Evolutionary conservation across 2,329 filamentous ascomycete genomes (phyloP).

Genomic region (Xylaria sp.): DNA sequence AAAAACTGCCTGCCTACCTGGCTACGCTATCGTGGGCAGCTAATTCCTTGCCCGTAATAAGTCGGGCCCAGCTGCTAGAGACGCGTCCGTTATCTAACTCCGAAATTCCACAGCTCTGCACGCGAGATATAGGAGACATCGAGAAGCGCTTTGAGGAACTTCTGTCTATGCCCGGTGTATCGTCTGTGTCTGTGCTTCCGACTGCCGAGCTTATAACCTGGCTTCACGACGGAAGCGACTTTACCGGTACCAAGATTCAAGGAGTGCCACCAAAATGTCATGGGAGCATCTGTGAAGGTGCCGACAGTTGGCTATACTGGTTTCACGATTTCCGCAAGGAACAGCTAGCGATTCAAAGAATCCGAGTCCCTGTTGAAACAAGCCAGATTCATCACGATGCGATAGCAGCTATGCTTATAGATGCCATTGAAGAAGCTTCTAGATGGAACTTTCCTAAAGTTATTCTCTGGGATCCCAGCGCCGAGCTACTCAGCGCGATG

Average conservation of each 20-base stretch:
- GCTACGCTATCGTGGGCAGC: neutral
- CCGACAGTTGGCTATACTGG: slow-evolving; percentile 41
- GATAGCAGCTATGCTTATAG: slow-evolving; percentile 36
- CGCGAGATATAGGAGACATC: slow-evolving; percentile 6
- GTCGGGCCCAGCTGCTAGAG: neutral
- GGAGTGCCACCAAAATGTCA: slow-evolving; percentile 26
- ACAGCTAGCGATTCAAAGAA: slow-evolving; percentile 36
- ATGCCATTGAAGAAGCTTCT: slow-evolving; percentile 38
- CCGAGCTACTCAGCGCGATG: neutral
- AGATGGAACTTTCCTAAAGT: slow-evolving; percentile 32
- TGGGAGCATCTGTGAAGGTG: slow-evolving; percentile 38
- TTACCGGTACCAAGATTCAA: slow-evolving; percentile 23
- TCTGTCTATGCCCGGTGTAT: neutral
- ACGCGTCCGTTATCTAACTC: neutral
- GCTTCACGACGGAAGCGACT: slow-evolving; percentile 36
- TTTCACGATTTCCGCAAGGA: slow-evolving; percentile 36
- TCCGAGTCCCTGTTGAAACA: slow-evolving; percentile 13
- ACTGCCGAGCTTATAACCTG: slow-evolving; percentile 36
- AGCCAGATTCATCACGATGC: slow-evolving; percentile 1
- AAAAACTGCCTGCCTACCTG: neutral
- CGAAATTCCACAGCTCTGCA: slow-evolving; percentile 13
- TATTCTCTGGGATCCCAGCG: slow-evolving; percentile 34
- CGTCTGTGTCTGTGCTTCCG: slow-evolving; percentile 36
- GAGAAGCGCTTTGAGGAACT: neutral
- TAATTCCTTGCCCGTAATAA: neutral